Percentiles rank a stretch among this genome's conserved stretches.
Conservation (phyloP, 345 rosid genomes). For the Moringa oleifera region DNA sequence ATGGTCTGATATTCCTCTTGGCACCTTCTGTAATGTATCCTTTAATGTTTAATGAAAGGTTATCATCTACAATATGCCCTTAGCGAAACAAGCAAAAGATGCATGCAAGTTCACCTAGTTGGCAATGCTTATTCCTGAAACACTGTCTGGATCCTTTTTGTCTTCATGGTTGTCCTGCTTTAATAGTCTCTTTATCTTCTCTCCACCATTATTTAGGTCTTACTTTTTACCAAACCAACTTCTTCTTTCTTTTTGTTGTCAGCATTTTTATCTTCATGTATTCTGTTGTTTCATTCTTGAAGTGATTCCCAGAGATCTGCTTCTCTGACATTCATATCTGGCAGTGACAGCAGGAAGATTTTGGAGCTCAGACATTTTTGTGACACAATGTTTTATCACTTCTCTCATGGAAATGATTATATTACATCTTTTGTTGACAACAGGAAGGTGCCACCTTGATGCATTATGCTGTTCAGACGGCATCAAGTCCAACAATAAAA, state of each 20-base stretch:
- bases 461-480: slow-evolving; percentile 92
- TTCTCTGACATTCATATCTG: too few relatives aligned
- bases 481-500: slow-evolving; percentile 70
- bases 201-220: too few relatives aligned
- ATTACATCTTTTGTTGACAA: neutral
- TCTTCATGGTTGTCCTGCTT: neutral
- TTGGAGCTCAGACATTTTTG: neutral
- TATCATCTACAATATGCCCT: neutral
- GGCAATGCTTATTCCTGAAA: neutral
- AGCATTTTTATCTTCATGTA: neutral
- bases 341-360: too few relatives aligned
- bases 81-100: neutral
- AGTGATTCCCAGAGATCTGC: too few relatives aligned
- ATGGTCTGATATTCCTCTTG: neutral
- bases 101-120: neutral
- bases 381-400: neutral
- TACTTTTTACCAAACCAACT: too few relatives aligned
- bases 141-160: neutral
- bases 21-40: neutral
- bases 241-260: neutral
- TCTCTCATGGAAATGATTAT: neutral
- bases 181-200: too few relatives aligned
- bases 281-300: neutral
- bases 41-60: neutral
- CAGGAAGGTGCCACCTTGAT: slow-evolving; percentile 90